Evolutionary conservation across 192 early-diverging fungal species (phyloP).

Genomic region (Mortierella alpina): DNA sequence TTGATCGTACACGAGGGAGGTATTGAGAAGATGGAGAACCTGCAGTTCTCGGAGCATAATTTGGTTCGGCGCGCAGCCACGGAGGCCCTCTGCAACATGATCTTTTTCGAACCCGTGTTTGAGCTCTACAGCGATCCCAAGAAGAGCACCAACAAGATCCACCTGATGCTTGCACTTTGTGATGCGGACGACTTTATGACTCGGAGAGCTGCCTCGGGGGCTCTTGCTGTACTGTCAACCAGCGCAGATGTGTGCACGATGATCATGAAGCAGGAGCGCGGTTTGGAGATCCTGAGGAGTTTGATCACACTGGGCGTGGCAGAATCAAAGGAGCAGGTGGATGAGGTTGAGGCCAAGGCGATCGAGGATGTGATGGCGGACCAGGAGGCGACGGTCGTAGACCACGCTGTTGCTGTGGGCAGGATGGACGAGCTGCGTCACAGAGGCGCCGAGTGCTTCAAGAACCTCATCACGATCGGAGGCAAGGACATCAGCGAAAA

Average conservation of each 20-base stretch:
- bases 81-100: conserved; percentile 94
- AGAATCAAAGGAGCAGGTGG: conserved; percentile 7
- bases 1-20: conserved; percentile 66
- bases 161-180: conserved; percentile 85
- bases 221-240: conserved; percentile 83
- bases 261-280: conserved; percentile 66
- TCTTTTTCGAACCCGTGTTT: conserved; percentile 85
- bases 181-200: conserved; percentile 91
- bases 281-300: conserved; percentile 63
- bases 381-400: conserved; percentile 35
- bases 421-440: conserved; percentile 73
- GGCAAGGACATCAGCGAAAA: conserved; percentile 58
- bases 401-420: conserved; percentile 36
- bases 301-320: conserved; percentile 61
- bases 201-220: conserved; percentile 84
- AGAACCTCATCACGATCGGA: conserved; percentile 65
- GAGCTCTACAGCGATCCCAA: conserved; percentile 72
- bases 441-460: conserved; percentile 77
- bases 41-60: conserved; percentile 83
- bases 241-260: conserved; percentile 64
- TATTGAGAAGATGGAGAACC: conserved; percentile 76
- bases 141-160: conserved; percentile 66
- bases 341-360: conserved; percentile 49
- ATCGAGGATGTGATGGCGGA: conserved; percentile 55
- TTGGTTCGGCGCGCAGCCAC: conserved; percentile 90